Conservation (phyloP, 2,329 filamentous ascomycete species). For the Colletotrichum camelliae region DNA sequence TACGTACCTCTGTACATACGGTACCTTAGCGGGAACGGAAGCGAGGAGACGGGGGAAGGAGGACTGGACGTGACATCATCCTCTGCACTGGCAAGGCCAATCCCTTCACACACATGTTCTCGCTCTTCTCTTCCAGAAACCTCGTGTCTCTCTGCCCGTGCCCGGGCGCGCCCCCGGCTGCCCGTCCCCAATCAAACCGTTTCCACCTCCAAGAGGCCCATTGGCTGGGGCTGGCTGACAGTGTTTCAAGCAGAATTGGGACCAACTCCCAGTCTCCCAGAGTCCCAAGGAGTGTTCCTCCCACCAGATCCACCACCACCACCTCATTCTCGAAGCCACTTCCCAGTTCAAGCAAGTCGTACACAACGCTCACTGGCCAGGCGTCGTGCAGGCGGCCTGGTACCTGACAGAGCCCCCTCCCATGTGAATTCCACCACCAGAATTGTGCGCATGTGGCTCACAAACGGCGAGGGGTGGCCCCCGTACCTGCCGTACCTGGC, state of each 20-base stretch:
- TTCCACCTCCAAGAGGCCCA: slow-evolving; percentile 6
- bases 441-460: slow-evolving; percentile 13
- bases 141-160: slow-evolving; percentile 15
- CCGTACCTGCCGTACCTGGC: not conserved
- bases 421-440: slow-evolving; percentile 6
- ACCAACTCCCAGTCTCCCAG: not conserved
- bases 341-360: not conserved
- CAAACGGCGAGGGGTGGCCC: not conserved
- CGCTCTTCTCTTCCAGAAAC: slow-evolving; percentile 15
- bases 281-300: not conserved
- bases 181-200: slow-evolving; percentile 16
- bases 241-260: slow-evolving; percentile 21
- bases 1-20: no score
- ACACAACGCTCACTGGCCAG: not conserved
- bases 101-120: slow-evolving; percentile 9
- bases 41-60: not conserved
- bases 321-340: slow-evolving; percentile 1
- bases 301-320: not conserved
- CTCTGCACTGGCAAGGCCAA: not conserved
- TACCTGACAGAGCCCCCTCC: not conserved
- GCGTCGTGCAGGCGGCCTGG: not conserved
- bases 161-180: slow-evolving; percentile 9
- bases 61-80: slow-evolving; percentile 3
- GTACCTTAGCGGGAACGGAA: not conserved
- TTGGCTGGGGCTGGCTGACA: slow-evolving; percentile 6